Conservation (phyloP, 345 rosid species). For the Arabis hirsuta region DNA sequence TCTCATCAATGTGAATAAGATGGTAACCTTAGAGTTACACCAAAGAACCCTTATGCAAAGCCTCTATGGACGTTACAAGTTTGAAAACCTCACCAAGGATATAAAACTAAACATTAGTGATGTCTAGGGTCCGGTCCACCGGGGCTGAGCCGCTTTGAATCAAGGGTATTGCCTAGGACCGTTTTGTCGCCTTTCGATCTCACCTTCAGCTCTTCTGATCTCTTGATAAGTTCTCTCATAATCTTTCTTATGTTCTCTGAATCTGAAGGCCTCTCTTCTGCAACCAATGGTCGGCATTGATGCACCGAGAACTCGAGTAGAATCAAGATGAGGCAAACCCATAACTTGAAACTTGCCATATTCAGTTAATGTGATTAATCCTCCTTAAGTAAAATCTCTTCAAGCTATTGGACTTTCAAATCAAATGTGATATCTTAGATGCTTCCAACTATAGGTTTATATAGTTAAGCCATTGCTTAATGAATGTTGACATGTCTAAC, state of each 20-base stretch:
- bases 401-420: conserved; percentile 20
- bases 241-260: conserved; percentile 37
- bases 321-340: conserved; percentile 39
- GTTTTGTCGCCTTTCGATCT: conserved; percentile 19
- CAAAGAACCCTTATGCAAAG: conserved; percentile 20
- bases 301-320: conserved; percentile 35
- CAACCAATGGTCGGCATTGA: conserved; percentile 41
- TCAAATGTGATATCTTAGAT: conserved; percentile 32
- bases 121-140: conserved; percentile 52
- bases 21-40: conserved; percentile 27
- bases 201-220: conserved; percentile 41
- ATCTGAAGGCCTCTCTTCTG: conserved; percentile 33
- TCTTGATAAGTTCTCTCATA: conserved; percentile 37
- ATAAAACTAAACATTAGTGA: conserved; percentile 39
- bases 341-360: conserved; percentile 43
- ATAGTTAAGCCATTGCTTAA: conserved; percentile 40
- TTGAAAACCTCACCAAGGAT: conserved; percentile 23
- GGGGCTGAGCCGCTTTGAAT: conserved; percentile 48
- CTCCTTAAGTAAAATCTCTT: conserved; percentile 1
- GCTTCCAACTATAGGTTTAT: conserved; percentile 36
- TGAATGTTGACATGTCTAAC: conserved; percentile 37
- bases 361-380: conserved; percentile 13
- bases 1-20: conserved; percentile 17
- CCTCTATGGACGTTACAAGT: conserved; percentile 27
- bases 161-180: conserved; percentile 17